A percentile compares a stretch with the other conserved stretches of the same genome.
These are phyloP conservation scores for Debaryomyces tyrocola DNA, from an alignment of 805 yeast genomes.

Conservation along the genomic window DNA sequence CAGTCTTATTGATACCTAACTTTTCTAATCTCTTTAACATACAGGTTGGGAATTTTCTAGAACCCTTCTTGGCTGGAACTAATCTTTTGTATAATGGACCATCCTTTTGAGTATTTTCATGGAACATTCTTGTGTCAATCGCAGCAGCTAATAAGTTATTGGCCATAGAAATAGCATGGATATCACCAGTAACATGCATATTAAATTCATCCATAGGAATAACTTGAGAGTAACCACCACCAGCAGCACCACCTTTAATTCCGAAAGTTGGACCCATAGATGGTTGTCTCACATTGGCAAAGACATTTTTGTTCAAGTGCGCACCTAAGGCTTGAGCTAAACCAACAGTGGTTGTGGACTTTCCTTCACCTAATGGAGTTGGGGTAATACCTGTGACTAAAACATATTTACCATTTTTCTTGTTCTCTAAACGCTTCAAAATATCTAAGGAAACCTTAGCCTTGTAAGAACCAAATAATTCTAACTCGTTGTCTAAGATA, in stretches of 20 bases:
- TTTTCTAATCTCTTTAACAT: conserved; percentile 68
- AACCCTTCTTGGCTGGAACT: conserved; percentile 74
- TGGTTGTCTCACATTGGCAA: conserved; percentile 85
- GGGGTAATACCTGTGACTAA: conserved; percentile 85
- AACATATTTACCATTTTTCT: conserved; percentile 68
- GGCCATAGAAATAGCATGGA: conserved; percentile 82
- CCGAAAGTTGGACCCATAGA: conserved; percentile 90
- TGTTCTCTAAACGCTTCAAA: conserved; percentile 59
- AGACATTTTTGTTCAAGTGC: conserved; percentile 63
- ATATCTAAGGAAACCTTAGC: conserved; percentile 71
- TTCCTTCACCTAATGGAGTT: conserved; percentile 85
- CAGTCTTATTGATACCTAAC: conserved; percentile 65
- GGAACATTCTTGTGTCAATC: conserved; percentile 83
- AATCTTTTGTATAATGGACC: conserved; percentile 71
- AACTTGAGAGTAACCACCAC: conserved; percentile 86
- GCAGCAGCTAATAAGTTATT: conserved; percentile 83
- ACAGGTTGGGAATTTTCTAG: conserved; percentile 62
- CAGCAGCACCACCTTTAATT: conserved; percentile 89
- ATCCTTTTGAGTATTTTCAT: conserved; percentile 73
- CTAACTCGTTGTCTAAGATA: conserved; percentile 64
- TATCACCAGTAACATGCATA: conserved; percentile 84
- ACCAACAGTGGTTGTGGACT: conserved; percentile 82
- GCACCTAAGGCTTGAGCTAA: conserved; percentile 80
- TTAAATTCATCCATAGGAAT: conserved; percentile 89
- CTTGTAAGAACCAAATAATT: conserved; percentile 72